Conservation (phyloP, 768 basidiomycete species). For the Boletus sp. region DNA sequence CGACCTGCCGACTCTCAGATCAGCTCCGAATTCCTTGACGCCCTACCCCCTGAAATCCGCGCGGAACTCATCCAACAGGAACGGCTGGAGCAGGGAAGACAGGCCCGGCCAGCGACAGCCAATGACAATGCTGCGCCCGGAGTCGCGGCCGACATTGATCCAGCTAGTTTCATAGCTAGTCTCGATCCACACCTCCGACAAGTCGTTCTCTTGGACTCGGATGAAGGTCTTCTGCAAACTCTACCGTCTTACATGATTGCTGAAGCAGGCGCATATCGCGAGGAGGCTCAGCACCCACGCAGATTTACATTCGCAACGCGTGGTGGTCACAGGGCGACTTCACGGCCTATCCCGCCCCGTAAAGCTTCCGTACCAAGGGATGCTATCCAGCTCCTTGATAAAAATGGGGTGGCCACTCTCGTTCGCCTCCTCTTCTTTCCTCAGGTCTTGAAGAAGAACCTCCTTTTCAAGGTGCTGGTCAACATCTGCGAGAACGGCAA, state of each 20-base stretch:
- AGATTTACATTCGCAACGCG: conserved; percentile 32
- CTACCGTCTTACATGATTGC: conserved; percentile 85
- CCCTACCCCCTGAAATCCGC: conserved; percentile 92
- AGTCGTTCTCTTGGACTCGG: conserved; percentile 86
- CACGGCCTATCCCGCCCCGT: conserved; percentile 35
- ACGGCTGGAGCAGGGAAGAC: conserved; percentile 73
- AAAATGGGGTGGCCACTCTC: conserved; percentile 80
- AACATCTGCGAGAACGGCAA: conserved; percentile 95
- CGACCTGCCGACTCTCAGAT: conserved; percentile 82
- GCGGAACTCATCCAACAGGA: conserved; percentile 98
- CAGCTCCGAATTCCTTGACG: conserved; percentile 92
- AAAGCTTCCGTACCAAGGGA: conserved; percentile 68
- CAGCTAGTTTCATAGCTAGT: conserved; percentile 87
- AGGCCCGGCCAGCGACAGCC: conserved; percentile 34
- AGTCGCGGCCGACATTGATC: conserved; percentile 71
- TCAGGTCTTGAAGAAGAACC: conserved; percentile 79
- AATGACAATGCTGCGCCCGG: conserved; percentile 32
- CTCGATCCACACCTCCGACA: conserved; percentile 87
- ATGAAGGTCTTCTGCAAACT: conserved; percentile 77
- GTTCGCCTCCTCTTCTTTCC: conserved; percentile 96
- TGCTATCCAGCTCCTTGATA: conserved; percentile 91
- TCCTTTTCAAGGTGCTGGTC: conserved; percentile 85
- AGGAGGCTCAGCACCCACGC: conserved; percentile 42
- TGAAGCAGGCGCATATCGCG: conserved; percentile 73
- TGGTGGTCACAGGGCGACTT: conserved; percentile 22